Conservation (phyloP, 164 flowering plant genomes). For the Protea cynaroides region DNA sequence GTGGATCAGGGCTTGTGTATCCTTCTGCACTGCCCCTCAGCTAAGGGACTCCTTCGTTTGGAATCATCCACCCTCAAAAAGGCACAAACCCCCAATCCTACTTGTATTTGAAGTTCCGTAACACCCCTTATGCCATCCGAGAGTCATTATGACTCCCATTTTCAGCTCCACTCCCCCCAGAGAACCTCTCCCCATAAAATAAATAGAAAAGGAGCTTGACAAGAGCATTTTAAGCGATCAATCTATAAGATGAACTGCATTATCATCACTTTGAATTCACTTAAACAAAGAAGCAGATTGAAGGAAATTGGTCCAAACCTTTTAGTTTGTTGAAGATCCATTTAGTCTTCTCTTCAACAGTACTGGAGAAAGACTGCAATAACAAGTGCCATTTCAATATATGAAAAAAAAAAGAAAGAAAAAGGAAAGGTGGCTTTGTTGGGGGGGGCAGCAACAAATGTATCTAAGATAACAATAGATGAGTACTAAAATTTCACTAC, state of each 20-base stretch:
- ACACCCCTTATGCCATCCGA: no score
- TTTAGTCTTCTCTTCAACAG: conserved; percentile 96
- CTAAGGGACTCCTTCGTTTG: no score
- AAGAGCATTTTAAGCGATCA: neutral
- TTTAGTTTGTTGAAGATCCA: conserved; percentile 96
- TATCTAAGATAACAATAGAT: conserved; percentile 1
- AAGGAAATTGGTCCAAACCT: conserved; percentile 32
- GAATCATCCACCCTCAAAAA: no score
- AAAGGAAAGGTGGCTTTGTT: neutral
- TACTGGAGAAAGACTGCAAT: conserved; percentile 69
- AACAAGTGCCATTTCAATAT: neutral
- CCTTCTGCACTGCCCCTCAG: no score
- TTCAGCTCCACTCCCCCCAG: no score
- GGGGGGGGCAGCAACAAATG: neutral
- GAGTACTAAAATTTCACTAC: neutral
- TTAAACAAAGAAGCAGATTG: neutral
- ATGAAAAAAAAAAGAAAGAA: neutral
- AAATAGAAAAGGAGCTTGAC: neutral
- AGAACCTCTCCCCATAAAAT: no score
- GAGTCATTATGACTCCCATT: no score
- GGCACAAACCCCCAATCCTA: no score
- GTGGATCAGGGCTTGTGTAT: no score
- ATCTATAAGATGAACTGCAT: neutral
- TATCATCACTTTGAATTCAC: neutral
- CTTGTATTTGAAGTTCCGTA: no score